Percentiles rank a stretch among this genome's conserved stretches.
These are phyloP conservation scores for Phytopythium ostracodes DNA, from an alignment of 352 stramenopile species.

Conservation along the genomic window DNA sequence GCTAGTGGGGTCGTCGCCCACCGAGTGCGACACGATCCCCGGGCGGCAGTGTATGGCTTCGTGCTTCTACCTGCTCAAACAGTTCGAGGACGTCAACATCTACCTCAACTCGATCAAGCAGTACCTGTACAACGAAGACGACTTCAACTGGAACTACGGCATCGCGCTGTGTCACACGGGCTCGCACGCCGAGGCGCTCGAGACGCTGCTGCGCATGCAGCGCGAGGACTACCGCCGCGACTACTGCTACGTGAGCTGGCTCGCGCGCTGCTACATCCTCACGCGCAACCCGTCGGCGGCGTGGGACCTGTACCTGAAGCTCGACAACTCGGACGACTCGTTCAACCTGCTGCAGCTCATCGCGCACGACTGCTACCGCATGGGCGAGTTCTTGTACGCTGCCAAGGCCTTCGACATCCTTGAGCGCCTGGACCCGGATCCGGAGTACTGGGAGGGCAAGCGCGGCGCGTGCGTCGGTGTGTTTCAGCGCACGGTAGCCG, in stretches of 20 bases:
- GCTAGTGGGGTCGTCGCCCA: slow-evolving; percentile 91
- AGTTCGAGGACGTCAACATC: slow-evolving; percentile 97
- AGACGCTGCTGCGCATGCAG: slow-evolving; percentile 91
- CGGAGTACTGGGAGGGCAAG: slow-evolving; percentile 97
- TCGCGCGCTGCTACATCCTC: slow-evolving; percentile 93
- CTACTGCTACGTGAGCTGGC: slow-evolving; percentile 91
- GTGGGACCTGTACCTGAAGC: slow-evolving; percentile 96
- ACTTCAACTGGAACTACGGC: slow-evolving; percentile 98
- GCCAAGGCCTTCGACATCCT: slow-evolving; percentile 95
- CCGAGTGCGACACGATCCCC: slow-evolving; percentile 96
- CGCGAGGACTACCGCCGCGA: slow-evolving; percentile 91
- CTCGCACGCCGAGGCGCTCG: slow-evolving; percentile 91
- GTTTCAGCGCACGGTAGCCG: slow-evolving; percentile 93
- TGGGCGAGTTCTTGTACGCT: slow-evolving; percentile 94
- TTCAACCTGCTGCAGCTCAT: slow-evolving; percentile 96
- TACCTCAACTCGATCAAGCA: slow-evolving; percentile 97
- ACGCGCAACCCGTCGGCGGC: slow-evolving; percentile 92
- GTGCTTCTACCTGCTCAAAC: slow-evolving; percentile 95
- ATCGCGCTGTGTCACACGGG: slow-evolving; percentile 90
- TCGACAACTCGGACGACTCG: slow-evolving; percentile 93
- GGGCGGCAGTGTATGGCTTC: slow-evolving; percentile 97
- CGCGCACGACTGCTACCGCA: slow-evolving; percentile 97
- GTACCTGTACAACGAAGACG: slow-evolving; percentile 95
- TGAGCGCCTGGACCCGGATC: slow-evolving; percentile 91
- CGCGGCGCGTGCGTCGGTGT: slow-evolving; percentile 93